phyloP scores from a whole-genome alignment of 179 eudicot species.

The Patellifolia procumbens region DNA sequence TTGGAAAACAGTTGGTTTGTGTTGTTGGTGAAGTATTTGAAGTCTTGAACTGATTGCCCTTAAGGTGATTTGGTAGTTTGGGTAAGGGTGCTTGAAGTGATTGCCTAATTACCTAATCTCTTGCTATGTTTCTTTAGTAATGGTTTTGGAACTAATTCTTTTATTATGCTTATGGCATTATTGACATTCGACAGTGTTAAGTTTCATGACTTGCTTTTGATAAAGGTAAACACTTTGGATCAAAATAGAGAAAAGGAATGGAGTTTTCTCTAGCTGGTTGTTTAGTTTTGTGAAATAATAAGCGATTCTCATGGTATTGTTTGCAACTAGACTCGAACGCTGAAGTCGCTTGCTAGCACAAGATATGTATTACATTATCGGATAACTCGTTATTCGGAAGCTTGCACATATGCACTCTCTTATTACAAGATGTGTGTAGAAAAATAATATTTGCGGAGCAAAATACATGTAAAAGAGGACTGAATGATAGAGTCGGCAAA shows the following conservation, averaged over 20 bases:
- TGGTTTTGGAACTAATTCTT: background rate
- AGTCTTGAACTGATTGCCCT: background rate
- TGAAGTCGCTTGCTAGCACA: background rate
- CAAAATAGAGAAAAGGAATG: background rate
- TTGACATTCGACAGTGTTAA: background rate
- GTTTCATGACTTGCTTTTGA: slow-evolving; percentile 1
- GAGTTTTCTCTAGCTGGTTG: background rate
- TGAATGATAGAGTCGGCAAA: background rate
- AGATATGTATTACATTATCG: background rate
- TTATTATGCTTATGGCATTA: no score
- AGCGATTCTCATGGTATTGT: background rate
- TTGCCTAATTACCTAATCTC: background rate
- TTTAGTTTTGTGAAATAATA: background rate
- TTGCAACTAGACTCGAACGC: background rate
- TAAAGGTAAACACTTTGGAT: background rate
- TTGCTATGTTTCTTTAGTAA: no score
- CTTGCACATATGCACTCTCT: no score
- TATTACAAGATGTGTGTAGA: background rate
- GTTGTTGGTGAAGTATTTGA: background rate
- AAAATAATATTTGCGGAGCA: background rate
- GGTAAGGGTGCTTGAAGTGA: background rate
- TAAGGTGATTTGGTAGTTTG: background rate
- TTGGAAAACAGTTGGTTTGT: background rate
- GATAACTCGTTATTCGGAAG: background rate
- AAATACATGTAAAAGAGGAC: background rate